Conservation (phyloP, 192 early-diverging fungal genomes). For the Coemansia sp. region DNA sequence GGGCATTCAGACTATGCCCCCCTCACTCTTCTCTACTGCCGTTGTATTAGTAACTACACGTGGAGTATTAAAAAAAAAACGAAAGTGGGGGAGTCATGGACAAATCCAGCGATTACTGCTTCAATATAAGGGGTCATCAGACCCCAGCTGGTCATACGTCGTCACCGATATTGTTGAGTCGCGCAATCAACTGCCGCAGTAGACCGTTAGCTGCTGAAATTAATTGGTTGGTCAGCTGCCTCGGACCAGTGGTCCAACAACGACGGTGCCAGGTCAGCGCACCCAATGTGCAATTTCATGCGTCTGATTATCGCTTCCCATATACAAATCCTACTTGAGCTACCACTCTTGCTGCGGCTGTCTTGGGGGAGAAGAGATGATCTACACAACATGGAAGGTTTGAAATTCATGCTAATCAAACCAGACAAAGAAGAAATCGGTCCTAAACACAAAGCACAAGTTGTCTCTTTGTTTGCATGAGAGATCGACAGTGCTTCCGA, state of each 20-base stretch:
- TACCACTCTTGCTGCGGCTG: background rate
- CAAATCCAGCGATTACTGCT: background rate
- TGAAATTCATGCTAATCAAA: background rate
- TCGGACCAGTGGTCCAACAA: background rate
- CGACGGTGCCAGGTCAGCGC: background rate
- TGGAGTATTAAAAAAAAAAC: background rate
- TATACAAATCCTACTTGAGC: background rate
- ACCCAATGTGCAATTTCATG: background rate
- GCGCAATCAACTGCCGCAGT: conserved; percentile 5
- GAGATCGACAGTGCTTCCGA: background rate
- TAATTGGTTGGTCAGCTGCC: conserved; percentile 6
- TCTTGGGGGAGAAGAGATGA: background rate
- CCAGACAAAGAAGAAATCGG: background rate
- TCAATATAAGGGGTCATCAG: background rate
- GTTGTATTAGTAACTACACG: background rate
- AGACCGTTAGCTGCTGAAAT: background rate
- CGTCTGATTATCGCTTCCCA: background rate
- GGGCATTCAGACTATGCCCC: conserved; percentile 5
- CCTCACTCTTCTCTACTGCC: background rate
- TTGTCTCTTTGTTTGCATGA: background rate
- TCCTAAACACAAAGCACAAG: background rate
- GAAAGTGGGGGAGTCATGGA: background rate
- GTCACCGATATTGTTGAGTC: background rate
- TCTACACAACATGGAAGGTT: background rate
- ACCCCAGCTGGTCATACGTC: background rate